Evolutionary conservation across 2,329 filamentous ascomycete genomes (phyloP).

Genomic region (Curvularia verruculosa): DNA sequence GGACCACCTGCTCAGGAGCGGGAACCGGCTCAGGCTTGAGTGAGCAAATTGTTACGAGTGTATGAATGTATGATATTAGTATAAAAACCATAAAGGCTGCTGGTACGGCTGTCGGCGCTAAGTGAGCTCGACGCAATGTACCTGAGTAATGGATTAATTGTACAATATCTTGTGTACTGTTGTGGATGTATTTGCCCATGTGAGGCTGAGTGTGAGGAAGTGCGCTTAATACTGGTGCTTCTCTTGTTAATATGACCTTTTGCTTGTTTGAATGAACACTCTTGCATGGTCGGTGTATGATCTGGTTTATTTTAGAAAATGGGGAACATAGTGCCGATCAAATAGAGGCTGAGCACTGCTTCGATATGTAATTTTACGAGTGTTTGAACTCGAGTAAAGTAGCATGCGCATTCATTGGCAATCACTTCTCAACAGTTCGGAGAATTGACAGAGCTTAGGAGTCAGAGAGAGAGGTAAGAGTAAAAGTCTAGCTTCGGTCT

Average conservation of each 20-base stretch:
- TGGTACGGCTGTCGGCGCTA: not conserved
- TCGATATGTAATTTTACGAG: not conserved
- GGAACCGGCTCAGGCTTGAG: constrained; percentile 34
- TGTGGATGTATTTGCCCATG: not conserved
- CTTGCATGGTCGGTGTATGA: not conserved
- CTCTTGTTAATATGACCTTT: not conserved
- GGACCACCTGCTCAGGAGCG: constrained; percentile 45
- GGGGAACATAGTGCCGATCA: not conserved
- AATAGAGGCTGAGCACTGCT: not conserved
- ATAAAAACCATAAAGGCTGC: not conserved
- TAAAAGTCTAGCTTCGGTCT: not conserved
- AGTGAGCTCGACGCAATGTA: not conserved
- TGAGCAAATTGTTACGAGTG: not conserved
- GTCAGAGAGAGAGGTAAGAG: not conserved
- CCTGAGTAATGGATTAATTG: constrained; percentile 1
- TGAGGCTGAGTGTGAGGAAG: not conserved
- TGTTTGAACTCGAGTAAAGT: not conserved
- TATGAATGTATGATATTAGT: not conserved
- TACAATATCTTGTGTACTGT: not conserved
- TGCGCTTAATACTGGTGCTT: not conserved
- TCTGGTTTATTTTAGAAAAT: not conserved
- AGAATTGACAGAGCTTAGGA: not conserved
- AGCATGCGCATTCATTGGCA: too few species aligned
- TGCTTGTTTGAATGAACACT: not conserved
- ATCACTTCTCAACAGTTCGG: not conserved